Base-by-base conservation (phyloP, 495 filamentous ascomycete species). In the Xylona heveae region DNA sequence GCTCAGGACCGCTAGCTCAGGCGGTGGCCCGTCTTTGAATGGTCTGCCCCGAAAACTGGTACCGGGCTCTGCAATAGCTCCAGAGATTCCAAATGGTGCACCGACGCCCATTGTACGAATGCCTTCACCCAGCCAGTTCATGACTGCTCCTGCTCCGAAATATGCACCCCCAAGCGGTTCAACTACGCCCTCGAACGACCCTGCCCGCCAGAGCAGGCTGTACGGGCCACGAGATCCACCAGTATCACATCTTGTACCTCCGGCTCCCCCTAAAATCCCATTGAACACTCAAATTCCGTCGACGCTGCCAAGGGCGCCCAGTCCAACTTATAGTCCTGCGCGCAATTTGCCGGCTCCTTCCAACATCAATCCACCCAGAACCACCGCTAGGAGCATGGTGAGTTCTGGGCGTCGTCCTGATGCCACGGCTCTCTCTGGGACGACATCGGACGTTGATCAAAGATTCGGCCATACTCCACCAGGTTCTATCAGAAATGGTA, bases 241-340 rank as follows among this genome's bases (percentile, higher is more conserved):
- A 18, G 51, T 56, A 19, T 45, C 51, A 20, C 40, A 52, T 13
- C 37, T 35, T 13, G 48, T 43, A 7, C 62, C 64, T 13, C 53
- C 49, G n/a, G 42, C 57, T 15, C 66, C 68, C 12, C 60, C 59
- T 1, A 68, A 72, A 30, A 43, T 70, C 6, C 62, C 64, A 10
- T 42, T 79, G 3, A 56, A 67, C 35, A 61, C 54, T 16, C 36
- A 47, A 17, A 33, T 62, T 13, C 50, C 58, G 10, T 47, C 48
- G n/a, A 55, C 62, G 3, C 59, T 94, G 42, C 84, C 84, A 15
- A 71, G 73, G 46, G 55, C 75, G 8, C 84, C 84, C 10, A 80
- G 74, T 44, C 80, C 82, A 8, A 72, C 85, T 6, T 94, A 94
- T 42, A 85, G 73, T 42, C 84, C 84, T 23, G 39, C 59, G 4